phyloP scores from a whole-genome alignment of 805 yeast species.

The Barnettozyma pratensis region DNA sequence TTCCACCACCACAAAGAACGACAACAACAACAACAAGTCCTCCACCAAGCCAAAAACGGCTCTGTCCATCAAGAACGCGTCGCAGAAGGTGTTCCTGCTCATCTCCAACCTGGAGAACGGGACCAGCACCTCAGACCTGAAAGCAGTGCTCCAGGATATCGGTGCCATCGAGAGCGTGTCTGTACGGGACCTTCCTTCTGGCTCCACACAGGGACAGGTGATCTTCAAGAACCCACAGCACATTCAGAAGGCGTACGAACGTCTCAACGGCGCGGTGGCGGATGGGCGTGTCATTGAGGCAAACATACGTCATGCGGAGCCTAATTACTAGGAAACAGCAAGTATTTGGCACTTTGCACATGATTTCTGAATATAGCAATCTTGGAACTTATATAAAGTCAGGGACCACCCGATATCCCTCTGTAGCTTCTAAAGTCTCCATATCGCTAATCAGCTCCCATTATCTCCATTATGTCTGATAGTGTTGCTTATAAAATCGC shows the following conservation, averaged over 20 bases:
- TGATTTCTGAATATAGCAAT: not conserved
- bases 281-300: slow-evolving; percentile 40
- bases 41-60: not conserved
- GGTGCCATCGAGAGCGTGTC: slow-evolving; percentile 23
- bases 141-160: slow-evolving; percentile 19
- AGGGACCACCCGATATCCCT: not conserved
- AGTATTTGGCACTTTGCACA: not conserved
- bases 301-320: slow-evolving; percentile 18
- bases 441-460: not conserved
- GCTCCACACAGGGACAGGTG: slow-evolving; percentile 35
- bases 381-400: not conserved
- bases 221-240: slow-evolving; percentile 25
- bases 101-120: slow-evolving; percentile 28
- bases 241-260: slow-evolving; percentile 27
- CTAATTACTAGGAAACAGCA: not conserved
- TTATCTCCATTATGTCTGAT: not conserved
- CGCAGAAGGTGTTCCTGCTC: slow-evolving; percentile 23
- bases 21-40: not conserved
- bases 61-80: slow-evolving; percentile 19
- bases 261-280: slow-evolving; percentile 40
- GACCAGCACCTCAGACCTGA: slow-evolving; percentile 27
- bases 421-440: not conserved
- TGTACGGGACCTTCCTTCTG: slow-evolving; percentile 33
- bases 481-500: slow-evolving; percentile 34
- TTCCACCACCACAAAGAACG: not conserved